Base-by-base conservation (phyloP, 1,284 basidiomycete species). In the Gomphus bonarii region DNA sequence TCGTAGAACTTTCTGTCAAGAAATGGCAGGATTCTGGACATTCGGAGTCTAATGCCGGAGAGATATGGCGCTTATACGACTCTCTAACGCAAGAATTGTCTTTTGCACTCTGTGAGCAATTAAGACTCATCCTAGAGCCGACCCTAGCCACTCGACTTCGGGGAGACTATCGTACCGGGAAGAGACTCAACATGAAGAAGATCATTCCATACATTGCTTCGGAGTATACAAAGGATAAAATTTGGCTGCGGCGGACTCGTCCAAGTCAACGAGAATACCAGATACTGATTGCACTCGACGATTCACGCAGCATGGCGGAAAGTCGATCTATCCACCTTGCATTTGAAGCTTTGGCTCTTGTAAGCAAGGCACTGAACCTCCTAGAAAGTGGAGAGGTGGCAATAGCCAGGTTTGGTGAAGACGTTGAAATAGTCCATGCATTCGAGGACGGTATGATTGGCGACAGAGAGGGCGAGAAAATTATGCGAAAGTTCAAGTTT, bases 141-240 rank as follows among this genome's bases (percentile, higher is more conserved):
- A 98, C 95, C 0, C 77, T 91, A 44, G 94, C 97, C 1, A 97
- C 95, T 10, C 84, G 97, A 28, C 79, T 99, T 44, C 90, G 91
- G 70, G 97, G 97, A 47, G 97, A 99, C 74, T 99, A 97, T 72
- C 89, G 95, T 48, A 97, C 92, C 0, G 97, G 97, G 54, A 99
- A 99, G 73, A 81, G 97, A 25, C 81, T 99, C 49, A 99, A 99
- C 72, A 98, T 99, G 95, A 93, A 95, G 70, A 97, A 97, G 75
- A 95, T 99, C 69, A 94, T 99, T 58, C 86, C 92, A 1, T 99
- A 97, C 75, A 95, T 99, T 63, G 97, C 97, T 9, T 93, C 89
- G 69, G 97, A 99, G 73, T 99, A 94, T 74, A 97, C 95, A 58
- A 99, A 99, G 71, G 97, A 99, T 78, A 97, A 97, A 74, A 99